These are phyloP conservation scores for Lipomyces starkeyi DNA, from an alignment of 805 yeast species.

Conservation along the genomic window DNA sequence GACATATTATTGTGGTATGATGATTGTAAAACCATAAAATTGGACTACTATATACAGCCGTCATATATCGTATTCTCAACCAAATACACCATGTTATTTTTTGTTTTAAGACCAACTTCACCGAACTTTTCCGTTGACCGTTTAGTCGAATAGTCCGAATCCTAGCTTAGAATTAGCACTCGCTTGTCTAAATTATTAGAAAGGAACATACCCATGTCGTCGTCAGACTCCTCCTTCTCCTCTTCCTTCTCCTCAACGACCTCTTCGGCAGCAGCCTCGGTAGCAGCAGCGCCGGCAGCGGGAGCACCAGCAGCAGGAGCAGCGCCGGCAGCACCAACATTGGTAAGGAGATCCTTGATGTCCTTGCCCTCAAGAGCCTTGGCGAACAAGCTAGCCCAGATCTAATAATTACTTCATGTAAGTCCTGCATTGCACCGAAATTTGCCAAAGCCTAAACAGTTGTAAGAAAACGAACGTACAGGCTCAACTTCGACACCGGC, in stretches of 20 bases:
- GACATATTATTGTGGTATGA: not conserved
- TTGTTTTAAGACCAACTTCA: not conserved
- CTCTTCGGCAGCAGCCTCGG: constrained; percentile 37
- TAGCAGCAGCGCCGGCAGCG: constrained; percentile 62
- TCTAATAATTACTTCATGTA: constrained; percentile 42
- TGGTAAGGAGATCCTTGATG: constrained; percentile 78
- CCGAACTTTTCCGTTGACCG: constrained; percentile 7
- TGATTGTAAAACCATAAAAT: not conserved
- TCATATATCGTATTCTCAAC: not conserved
- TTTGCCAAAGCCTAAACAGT: not conserved
- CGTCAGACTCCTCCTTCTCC: constrained; percentile 41
- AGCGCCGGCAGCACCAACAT: constrained; percentile 72
- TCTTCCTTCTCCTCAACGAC: constrained; percentile 41
- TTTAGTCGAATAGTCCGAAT: constrained; percentile 72
- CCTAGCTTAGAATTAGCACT: constrained; percentile 33
- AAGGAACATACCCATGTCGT: constrained; percentile 78
- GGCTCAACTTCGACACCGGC: constrained; percentile 82
- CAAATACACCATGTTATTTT: not conserved
- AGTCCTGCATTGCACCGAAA: not conserved
- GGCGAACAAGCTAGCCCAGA: constrained; percentile 89
- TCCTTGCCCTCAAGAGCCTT: constrained; percentile 85
- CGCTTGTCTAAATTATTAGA: not conserved
- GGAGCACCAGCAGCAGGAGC: constrained; percentile 73
- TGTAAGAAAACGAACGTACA: constrained; percentile 43
- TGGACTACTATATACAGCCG: not conserved